These are phyloP conservation scores for Pinguiococcus pyrenoidosus DNA, from an alignment of 108 stramenopile species.

Conservation along the genomic window DNA sequence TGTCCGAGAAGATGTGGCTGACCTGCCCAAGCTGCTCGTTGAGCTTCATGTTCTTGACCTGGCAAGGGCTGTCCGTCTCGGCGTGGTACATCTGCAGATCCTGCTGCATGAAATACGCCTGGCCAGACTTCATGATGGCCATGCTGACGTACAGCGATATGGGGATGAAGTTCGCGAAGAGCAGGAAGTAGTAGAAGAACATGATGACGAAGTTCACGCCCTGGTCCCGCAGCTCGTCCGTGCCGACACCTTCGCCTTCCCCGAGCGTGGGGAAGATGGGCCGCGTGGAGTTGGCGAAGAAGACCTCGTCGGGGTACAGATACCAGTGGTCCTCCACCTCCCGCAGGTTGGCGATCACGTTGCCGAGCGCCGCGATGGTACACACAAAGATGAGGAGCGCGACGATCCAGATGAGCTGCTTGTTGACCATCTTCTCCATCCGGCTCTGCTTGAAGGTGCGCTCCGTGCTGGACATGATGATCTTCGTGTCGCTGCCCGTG, in stretches of 20 bases:
- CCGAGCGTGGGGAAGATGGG: too few relatives aligned
- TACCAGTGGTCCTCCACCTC: too few relatives aligned
- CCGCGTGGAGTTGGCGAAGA: too few relatives aligned
- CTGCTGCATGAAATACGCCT: slow-evolving; percentile 39
- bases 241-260: too few relatives aligned
- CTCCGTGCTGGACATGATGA: slow-evolving; percentile 34
- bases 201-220: background rate
- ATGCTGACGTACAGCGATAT: slow-evolving; percentile 51
- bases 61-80: slow-evolving; percentile 20
- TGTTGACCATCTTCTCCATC: background rate
- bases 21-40: slow-evolving; percentile 39
- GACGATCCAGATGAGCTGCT: background rate
- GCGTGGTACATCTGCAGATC: slow-evolving; percentile 18
- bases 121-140: slow-evolving; percentile 37
- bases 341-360: background rate
- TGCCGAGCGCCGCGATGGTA: background rate
- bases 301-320: too few relatives aligned
- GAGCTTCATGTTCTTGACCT: slow-evolving; percentile 37
- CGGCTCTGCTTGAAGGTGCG: background rate
- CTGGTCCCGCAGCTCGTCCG: too few relatives aligned
- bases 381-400: too few relatives aligned
- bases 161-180: slow-evolving; percentile 50
- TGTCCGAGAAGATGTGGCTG: slow-evolving; percentile 33
- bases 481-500: slow-evolving; percentile 42
- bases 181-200: slow-evolving; percentile 40